Evolutionary conservation across 75 land plant genomes (phyloP).

Genomic region (Picea sitchensis): DNA sequence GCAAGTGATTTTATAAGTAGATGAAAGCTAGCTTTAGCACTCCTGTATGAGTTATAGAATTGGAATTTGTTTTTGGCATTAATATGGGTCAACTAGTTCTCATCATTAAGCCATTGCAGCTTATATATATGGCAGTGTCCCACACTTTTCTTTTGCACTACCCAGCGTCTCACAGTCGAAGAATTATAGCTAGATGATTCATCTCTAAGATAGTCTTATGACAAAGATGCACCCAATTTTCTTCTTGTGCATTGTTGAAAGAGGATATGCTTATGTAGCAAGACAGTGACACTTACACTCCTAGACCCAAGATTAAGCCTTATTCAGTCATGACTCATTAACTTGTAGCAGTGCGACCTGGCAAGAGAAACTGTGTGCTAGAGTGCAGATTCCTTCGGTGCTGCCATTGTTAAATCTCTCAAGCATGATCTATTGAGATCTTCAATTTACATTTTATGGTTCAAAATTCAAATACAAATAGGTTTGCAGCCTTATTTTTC

Average conservation of each 20-base stretch:
- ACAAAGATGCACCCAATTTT: neutral
- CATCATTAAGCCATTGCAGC: neutral
- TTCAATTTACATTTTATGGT: neutral
- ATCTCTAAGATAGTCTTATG: too few species aligned
- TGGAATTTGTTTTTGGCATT: neutral
- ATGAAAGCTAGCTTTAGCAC: neutral
- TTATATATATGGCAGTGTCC: neutral
- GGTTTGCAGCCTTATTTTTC: neutral
- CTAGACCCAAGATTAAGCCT: neutral
- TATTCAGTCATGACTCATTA: neutral
- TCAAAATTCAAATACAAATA: neutral
- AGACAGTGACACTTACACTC: neutral
- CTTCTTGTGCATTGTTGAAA: conserved; percentile 2
- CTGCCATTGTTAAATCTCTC: neutral
- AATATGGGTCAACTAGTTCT: neutral
- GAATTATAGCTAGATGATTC: too few species aligned
- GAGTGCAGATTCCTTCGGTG: neutral
- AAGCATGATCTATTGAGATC: neutral
- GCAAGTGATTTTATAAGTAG: neutral
- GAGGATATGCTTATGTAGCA: neutral
- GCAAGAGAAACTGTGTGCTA: neutral
- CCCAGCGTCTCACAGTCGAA: neutral
- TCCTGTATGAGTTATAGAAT: neutral
- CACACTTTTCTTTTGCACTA: neutral
- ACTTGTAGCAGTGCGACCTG: neutral